Percentiles rank a stretch among this genome's conserved stretches.
Conservation (phyloP, 805 yeast species). For the Metschnikowia sp. region DNA sequence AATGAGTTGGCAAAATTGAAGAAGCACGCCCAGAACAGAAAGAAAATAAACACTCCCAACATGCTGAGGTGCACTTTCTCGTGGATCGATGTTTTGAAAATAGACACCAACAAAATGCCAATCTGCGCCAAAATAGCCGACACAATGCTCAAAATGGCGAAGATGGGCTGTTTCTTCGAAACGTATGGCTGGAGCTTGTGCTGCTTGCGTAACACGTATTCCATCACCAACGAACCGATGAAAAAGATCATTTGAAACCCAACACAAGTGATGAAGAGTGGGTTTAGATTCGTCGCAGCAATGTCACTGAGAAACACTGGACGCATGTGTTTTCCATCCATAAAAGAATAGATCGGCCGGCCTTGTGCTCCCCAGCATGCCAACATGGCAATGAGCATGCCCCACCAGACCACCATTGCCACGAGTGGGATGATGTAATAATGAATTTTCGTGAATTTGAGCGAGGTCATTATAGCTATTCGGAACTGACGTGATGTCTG, state of each 20-base stretch:
- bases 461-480: constrained; percentile 5
- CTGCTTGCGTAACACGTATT: constrained; percentile 55
- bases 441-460: constrained; percentile 42
- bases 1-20: constrained; percentile 35
- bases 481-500: too few relatives aligned
- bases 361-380: constrained; percentile 80
- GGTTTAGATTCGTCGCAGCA: constrained; percentile 84
- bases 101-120: constrained; percentile 70
- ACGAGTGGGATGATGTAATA: constrained; percentile 62
- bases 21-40: constrained; percentile 51
- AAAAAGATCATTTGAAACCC: constrained; percentile 75
- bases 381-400: constrained; percentile 79
- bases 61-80: constrained; percentile 58
- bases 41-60: constrained; percentile 70
- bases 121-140: constrained; percentile 59
- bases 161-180: constrained; percentile 36
- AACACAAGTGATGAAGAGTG: constrained; percentile 75
- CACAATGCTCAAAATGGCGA: constrained; percentile 40
- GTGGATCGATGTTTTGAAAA: constrained; percentile 62
- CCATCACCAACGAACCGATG: constrained; percentile 58
- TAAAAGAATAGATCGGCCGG: constrained; percentile 61
- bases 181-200: constrained; percentile 55
- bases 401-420: constrained; percentile 78
- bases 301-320: constrained; percentile 79
- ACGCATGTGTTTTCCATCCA: constrained; percentile 35